A percentile compares a stretch with the other conserved stretches of the same genome.
These are phyloP conservation scores for Apostasia ramifera DNA, from an alignment of 106 monocot species.

Conservation along the genomic window DNA sequence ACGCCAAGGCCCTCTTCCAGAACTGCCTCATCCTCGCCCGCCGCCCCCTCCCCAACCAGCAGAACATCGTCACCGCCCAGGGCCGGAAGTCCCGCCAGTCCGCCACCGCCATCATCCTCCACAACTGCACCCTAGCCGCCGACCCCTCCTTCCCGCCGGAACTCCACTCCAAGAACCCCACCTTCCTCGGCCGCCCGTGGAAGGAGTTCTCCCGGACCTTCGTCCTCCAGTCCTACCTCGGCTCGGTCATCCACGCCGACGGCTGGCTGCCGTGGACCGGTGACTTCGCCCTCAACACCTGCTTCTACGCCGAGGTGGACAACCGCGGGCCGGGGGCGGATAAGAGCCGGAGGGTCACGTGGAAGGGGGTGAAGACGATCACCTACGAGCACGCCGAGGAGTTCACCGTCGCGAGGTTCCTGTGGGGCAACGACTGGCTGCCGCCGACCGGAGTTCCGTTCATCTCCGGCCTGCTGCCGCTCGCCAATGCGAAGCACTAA, in stretches of 20 bases:
- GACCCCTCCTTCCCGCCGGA: constrained; percentile 23
- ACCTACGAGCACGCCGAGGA: constrained; percentile 13
- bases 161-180: background rate
- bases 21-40: constrained; percentile 39
- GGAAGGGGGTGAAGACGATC: constrained; percentile 44
- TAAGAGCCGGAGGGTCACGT: constrained; percentile 24
- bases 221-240: constrained; percentile 40
- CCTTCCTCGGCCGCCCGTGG: constrained; percentile 49
- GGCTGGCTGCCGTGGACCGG: constrained; percentile 64
- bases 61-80: constrained; percentile 46
- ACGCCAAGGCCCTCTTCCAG: constrained; percentile 39
- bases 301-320: constrained; percentile 47
- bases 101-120: constrained; percentile 35
- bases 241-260: constrained; percentile 29
- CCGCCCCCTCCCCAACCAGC: constrained; percentile 48
- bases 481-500: background rate
- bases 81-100: constrained; percentile 36
- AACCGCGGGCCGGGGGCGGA: constrained; percentile 43
- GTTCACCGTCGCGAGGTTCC: constrained; percentile 36
- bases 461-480: constrained; percentile 13
- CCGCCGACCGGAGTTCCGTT: constrained; percentile 19
- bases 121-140: constrained; percentile 51
- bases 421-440: constrained; percentile 31
- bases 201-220: constrained; percentile 58
- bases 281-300: constrained; percentile 34